A percentile compares a stretch with the other conserved stretches of the same genome.
phyloP scores from a whole-genome alignment of 495 filamentous ascomycete genomes.

The Pyronema omphalodes region DNA sequence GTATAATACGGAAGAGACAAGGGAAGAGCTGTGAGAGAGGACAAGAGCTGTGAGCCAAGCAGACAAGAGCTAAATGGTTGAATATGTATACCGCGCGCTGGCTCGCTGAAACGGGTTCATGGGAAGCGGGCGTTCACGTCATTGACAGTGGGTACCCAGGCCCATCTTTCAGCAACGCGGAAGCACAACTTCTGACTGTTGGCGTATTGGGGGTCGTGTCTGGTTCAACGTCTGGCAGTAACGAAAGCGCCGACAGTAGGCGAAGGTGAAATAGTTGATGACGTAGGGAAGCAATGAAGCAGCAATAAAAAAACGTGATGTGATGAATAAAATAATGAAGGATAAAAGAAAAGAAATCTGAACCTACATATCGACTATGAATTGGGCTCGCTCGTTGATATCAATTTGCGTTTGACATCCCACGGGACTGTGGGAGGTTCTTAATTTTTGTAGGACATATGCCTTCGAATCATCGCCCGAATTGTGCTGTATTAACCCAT shows the following conservation, averaged over 20 bases:
- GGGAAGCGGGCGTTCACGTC: too few relatives aligned
- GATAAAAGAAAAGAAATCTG: slow-evolving; percentile 2
- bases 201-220: too few relatives aligned
- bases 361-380: slow-evolving; percentile 19
- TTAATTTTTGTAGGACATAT: slow-evolving; percentile 15
- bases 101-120: too few relatives aligned
- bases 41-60: too few relatives aligned
- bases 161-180: too few relatives aligned
- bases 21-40: background rate
- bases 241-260: background rate
- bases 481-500: slow-evolving; percentile 3
- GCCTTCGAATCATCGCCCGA: slow-evolving; percentile 10
- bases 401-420: slow-evolving; percentile 19
- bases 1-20: slow-evolving; percentile 5
- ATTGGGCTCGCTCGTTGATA: slow-evolving; percentile 11
- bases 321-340: background rate
- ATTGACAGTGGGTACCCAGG: too few relatives aligned
- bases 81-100: too few relatives aligned
- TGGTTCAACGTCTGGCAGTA: background rate
- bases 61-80: too few relatives aligned
- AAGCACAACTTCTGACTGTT: too few relatives aligned
- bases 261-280: background rate
- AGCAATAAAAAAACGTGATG: background rate
- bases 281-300: background rate
- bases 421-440: slow-evolving; percentile 19